Evolutionary conservation across 768 basidiomycete genomes (phyloP).

Genomic region (Hysterangium stoloniferum): DNA sequence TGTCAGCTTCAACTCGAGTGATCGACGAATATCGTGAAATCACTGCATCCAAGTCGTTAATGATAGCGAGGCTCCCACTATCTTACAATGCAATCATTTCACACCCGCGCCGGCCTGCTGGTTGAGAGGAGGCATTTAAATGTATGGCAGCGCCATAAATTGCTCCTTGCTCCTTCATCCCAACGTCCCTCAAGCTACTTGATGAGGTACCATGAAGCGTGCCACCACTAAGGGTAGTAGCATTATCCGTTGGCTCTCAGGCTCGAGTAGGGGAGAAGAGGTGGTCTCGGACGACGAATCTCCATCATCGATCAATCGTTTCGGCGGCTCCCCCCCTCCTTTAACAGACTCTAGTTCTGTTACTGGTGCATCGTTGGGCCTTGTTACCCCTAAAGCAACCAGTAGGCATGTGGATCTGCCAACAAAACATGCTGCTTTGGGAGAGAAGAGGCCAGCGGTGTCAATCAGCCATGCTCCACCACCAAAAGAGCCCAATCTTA

Average conservation of each 20-base stretch:
- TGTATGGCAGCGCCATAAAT: too few relatives aligned
- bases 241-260: conserved; percentile 10
- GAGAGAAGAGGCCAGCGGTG: too few relatives aligned
- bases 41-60: too few relatives aligned
- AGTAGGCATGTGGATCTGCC: background rate
- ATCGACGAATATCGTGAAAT: too few relatives aligned
- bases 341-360: conserved; percentile 10
- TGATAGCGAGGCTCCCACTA: too few relatives aligned
- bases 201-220: conserved; percentile 10
- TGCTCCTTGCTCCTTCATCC: background rate
- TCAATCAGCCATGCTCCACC: background rate
- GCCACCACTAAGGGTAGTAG: background rate
- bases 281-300: conserved; percentile 1
- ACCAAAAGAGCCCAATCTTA: background rate
- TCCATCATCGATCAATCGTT: background rate
- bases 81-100: too few relatives aligned
- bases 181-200: background rate
- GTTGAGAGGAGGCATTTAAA: too few relatives aligned
- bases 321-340: conserved; percentile 9
- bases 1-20: too few relatives aligned
- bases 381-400: conserved; percentile 1
- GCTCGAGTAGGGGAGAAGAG: background rate
- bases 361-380: background rate
- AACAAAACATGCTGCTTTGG: too few relatives aligned
- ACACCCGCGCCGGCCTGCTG: too few relatives aligned